Conservation (phyloP, 2,329 filamentous ascomycete species). For the Calycina herbarum region DNA sequence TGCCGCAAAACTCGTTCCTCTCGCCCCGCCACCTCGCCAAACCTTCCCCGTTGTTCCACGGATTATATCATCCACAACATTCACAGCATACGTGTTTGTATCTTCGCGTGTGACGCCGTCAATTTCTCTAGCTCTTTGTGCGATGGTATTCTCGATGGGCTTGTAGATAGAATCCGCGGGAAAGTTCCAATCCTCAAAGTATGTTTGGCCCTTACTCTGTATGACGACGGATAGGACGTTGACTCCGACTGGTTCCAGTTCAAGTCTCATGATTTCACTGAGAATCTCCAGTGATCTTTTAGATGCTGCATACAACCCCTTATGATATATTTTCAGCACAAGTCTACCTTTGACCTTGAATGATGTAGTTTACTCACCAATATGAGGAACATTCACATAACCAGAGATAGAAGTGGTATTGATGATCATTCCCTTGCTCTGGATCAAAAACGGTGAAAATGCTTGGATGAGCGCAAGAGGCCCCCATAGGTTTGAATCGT, state of each 20-base stretch:
- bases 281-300: slow-evolving; percentile 8
- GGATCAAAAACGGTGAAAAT: slow-evolving; percentile 27
- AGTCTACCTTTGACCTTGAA: too few relatives aligned
- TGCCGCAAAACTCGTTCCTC: too few relatives aligned
- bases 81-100: too few relatives aligned
- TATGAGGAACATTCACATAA: slow-evolving; percentile 7
- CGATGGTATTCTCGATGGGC: too few relatives aligned
- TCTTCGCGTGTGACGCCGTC: too few relatives aligned
- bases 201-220: slow-evolving; percentile 17
- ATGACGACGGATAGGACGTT: slow-evolving; percentile 20
- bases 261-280: slow-evolving; percentile 17
- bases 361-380: not conserved
- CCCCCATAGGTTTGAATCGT: slow-evolving; percentile 14
- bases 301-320: slow-evolving; percentile 4
- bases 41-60: too few relatives aligned
- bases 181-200: slow-evolving; percentile 5
- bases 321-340: not conserved
- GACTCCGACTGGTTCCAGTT: slow-evolving; percentile 20
- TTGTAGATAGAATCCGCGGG: too few relatives aligned
- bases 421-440: slow-evolving; percentile 42
- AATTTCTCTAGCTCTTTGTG: too few relatives aligned
- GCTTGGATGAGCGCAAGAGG: slow-evolving; percentile 33
- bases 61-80: too few relatives aligned
- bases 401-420: slow-evolving; percentile 41
- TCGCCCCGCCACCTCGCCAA: too few relatives aligned